Conservation (phyloP, 108 stramenopile species). For the Thalassiosira profunda region DNA sequence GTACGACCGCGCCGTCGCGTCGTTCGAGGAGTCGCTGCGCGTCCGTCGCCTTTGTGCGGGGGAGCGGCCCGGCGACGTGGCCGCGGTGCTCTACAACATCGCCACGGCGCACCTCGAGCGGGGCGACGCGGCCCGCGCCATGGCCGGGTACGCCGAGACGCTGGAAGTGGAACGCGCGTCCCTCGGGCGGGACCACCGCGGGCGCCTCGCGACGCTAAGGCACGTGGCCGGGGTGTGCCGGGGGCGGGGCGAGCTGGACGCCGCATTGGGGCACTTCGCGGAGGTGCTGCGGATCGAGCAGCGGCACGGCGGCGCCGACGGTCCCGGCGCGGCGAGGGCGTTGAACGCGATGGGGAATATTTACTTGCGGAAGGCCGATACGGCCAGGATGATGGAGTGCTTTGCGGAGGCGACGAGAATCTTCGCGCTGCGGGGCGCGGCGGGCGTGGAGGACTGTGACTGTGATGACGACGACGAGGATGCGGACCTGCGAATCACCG, state of each 20-base stretch:
- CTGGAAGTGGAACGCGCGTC: constrained; percentile 57
- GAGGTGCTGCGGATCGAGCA: constrained; percentile 60
- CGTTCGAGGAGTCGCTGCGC: constrained; percentile 59
- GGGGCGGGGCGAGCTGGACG: constrained; percentile 54
- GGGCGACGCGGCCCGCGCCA: constrained; percentile 61
- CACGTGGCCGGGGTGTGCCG: constrained; percentile 63
- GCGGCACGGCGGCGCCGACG: constrained; percentile 17
- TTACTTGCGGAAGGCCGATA: constrained; percentile 51
- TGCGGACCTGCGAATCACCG: constrained; percentile 49
- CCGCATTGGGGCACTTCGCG: constrained; percentile 52
- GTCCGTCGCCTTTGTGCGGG: constrained; percentile 60
- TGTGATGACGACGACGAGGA: too few species aligned
- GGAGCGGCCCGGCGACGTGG: constrained; percentile 42
- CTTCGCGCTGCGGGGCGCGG: constrained; percentile 16
- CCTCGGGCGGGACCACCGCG: constrained; percentile 53
- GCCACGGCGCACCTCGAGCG: constrained; percentile 62
- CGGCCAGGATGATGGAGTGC: constrained; percentile 62
- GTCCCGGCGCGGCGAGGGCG: constrained; percentile 34
- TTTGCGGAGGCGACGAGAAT: constrained; percentile 68
- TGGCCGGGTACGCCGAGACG: constrained; percentile 55
- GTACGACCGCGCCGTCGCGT: constrained; percentile 54
- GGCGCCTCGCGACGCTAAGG: constrained; percentile 55
- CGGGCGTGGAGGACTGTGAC: too few species aligned
- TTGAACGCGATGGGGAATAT: constrained; percentile 70
- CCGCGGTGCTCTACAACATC: constrained; percentile 59